phyloP scores from a whole-genome alignment of 2,329 filamentous ascomycete genomes.

The Epichloe hybrida region DNA sequence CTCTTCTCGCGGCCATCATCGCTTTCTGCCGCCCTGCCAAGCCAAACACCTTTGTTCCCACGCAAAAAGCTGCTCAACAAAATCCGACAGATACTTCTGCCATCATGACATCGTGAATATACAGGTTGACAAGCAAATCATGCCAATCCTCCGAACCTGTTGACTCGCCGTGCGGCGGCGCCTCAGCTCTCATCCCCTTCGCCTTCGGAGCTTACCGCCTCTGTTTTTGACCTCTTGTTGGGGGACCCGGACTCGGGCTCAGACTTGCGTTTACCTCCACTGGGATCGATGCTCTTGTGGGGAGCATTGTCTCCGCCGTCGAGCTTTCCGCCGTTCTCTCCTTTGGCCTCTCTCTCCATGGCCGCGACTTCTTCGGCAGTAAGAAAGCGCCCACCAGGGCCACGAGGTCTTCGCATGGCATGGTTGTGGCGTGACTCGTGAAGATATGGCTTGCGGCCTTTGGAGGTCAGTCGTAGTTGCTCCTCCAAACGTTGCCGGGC shows the following conservation, averaged over 20 bases:
- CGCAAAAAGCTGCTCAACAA: constrained; percentile 8
- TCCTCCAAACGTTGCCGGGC: constrained; percentile 91
- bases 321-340: constrained; percentile 20
- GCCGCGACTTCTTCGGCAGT: constrained; percentile 91
- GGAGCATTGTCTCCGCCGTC: constrained; percentile 13
- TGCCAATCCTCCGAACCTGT: not conserved
- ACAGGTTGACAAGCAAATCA: constrained; percentile 6
- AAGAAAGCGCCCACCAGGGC: constrained; percentile 87
- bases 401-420: constrained; percentile 88
- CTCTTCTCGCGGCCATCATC: not conserved
- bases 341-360: constrained; percentile 56
- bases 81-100: constrained; percentile 10
- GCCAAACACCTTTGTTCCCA: constrained; percentile 4
- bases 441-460: constrained; percentile 90
- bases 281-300: constrained; percentile 13
- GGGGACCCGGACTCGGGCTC: constrained; percentile 32
- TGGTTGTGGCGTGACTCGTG: constrained; percentile 97
- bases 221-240: constrained; percentile 45
- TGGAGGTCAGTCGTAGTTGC: constrained; percentile 78
- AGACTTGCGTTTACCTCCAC: constrained; percentile 48
- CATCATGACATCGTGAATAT: constrained; percentile 25
- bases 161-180: not conserved
- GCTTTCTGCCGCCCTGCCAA: constrained; percentile 1
- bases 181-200: constrained; percentile 18
- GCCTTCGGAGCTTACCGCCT: constrained; percentile 23